phyloP scores from a whole-genome alignment of 768 basidiomycete species.

The Suillus subalutaceus region DNA sequence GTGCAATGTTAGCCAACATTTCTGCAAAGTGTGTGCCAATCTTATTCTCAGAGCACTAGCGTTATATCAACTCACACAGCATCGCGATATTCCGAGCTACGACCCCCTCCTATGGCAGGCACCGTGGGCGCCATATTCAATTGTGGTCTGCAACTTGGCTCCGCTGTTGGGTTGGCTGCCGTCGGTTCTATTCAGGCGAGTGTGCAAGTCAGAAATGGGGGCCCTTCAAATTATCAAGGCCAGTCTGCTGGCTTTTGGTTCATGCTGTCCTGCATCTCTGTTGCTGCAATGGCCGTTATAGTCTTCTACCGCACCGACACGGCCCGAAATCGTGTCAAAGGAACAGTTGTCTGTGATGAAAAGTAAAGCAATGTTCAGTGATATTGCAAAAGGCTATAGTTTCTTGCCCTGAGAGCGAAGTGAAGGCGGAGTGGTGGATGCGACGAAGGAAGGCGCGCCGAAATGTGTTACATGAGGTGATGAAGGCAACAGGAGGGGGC shows the following conservation, averaged over 20 bases:
- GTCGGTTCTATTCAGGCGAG: slow-evolving; percentile 21
- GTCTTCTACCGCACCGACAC: background rate
- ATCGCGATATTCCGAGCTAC: slow-evolving; percentile 49
- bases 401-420: background rate
- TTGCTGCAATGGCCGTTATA: slow-evolving; percentile 18
- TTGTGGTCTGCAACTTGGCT: slow-evolving; percentile 47
- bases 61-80: slow-evolving; percentile 22
- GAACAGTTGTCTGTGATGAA: background rate
- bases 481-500: no score
- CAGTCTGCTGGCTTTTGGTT: slow-evolving; percentile 44
- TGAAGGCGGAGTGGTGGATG: background rate
- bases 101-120: slow-evolving; percentile 44
- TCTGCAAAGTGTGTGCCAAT: slow-evolving; percentile 41
- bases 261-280: slow-evolving; percentile 32
- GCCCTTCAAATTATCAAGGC: slow-evolving; percentile 31
- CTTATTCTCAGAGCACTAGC: background rate
- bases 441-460: background rate
- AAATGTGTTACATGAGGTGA: background rate
- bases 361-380: background rate
- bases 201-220: slow-evolving; percentile 23
- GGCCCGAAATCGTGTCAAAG: no score
- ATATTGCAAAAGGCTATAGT: background rate
- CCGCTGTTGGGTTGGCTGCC: slow-evolving; percentile 47
- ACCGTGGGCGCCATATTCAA: slow-evolving; percentile 53
- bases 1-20: slow-evolving; percentile 17